Percentiles rank a stretch among this genome's conserved stretches.
Evolutionary conservation across 352 stramenopile genomes (phyloP).

Genomic region (Globisporangium viniferum): DNA sequence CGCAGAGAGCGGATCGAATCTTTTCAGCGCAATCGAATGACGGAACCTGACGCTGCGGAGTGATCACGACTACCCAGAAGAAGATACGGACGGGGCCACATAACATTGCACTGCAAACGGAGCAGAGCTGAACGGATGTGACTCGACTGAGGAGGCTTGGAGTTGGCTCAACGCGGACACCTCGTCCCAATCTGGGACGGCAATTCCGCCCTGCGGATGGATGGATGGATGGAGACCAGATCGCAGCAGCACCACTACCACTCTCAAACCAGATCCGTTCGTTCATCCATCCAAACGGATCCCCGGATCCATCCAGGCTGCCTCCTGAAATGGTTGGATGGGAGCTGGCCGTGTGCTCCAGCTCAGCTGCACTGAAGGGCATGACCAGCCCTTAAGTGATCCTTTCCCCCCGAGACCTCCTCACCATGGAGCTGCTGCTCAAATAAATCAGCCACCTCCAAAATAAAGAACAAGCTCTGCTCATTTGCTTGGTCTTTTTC

Average conservation of each 20-base stretch:
- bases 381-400: neutral
- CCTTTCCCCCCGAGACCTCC: neutral
- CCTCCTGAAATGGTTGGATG: neutral
- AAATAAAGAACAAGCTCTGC: neutral
- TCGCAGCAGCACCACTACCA: neutral
- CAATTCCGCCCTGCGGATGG: neutral
- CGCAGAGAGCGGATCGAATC: neutral
- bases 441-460: neutral
- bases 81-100: neutral
- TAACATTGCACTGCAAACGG: neutral
- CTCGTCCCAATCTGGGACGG: neutral
- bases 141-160: neutral
- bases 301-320: neutral
- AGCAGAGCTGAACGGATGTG: neutral
- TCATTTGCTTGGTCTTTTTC: neutral
- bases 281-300: neutral
- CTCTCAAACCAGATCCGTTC: constrained; percentile 1
- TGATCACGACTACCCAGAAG: neutral
- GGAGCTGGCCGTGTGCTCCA: neutral
- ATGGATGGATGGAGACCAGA: constrained; percentile 1
- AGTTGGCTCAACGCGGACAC: too few species aligned
- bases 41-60: neutral
- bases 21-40: neutral
- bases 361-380: neutral
- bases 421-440: neutral